Evolutionary conservation across 2,329 filamentous ascomycete species (phyloP).

Genomic region (Diaporthe citri): DNA sequence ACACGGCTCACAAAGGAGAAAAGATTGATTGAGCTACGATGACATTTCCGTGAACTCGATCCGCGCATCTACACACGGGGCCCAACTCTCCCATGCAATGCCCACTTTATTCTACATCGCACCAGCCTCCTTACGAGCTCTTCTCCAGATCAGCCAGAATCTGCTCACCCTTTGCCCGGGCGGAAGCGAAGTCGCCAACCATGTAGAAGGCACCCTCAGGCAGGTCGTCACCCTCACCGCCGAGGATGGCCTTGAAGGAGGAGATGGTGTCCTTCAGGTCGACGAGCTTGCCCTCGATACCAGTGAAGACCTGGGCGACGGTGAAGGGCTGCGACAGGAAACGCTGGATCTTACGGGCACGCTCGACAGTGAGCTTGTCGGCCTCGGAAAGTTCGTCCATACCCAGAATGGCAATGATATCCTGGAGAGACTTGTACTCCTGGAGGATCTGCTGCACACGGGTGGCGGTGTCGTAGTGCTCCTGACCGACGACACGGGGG

Average conservation of each 20-base stretch:
- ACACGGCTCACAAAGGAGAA: constrained; percentile 73
- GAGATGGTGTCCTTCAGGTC: constrained; percentile 98
- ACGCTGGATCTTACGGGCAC: constrained; percentile 99
- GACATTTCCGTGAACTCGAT: constrained; percentile 62
- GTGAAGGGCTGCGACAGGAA: constrained; percentile 99
- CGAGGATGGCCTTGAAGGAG: constrained; percentile 97
- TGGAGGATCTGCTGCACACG: constrained; percentile 99
- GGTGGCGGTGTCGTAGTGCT: constrained; percentile 96
- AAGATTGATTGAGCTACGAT: constrained; percentile 63
- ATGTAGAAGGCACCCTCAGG: constrained; percentile 97
- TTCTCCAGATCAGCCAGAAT: constrained; percentile 94
- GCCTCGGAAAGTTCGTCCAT: constrained; percentile 99
- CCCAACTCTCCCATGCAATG: constrained; percentile 49
- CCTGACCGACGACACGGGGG: constrained; percentile 97
- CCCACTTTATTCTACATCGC: constrained; percentile 48
- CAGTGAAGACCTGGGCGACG: constrained; percentile 83
- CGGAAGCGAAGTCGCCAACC: constrained; percentile 95
- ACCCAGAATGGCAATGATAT: constrained; percentile 99
- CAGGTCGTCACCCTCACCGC: constrained; percentile 94
- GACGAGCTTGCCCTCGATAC: constrained; percentile 96
- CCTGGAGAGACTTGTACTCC: constrained; percentile 99
- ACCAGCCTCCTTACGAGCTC: constrained; percentile 55
- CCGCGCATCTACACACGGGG: constrained; percentile 71
- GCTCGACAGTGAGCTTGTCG: constrained; percentile 99
- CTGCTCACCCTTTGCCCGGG: constrained; percentile 98